A percentile compares a stretch with the other conserved stretches of the same genome.
phyloP scores from a whole-genome alignment of 495 filamentous ascomycete species.

The Neurospora sp. region DNA sequence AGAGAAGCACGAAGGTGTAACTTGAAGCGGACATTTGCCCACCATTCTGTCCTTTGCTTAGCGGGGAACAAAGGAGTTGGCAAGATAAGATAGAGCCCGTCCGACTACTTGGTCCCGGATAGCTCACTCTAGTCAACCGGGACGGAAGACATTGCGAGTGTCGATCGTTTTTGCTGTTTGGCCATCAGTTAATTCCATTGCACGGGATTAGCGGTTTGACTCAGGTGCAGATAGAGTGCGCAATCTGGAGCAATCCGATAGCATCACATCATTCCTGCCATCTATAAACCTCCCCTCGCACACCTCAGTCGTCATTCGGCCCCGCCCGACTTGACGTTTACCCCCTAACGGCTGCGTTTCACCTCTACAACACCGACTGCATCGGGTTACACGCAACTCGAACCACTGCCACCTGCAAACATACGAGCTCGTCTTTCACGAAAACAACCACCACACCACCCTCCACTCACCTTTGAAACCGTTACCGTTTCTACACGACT shows the following conservation, averaged over 20 bases:
- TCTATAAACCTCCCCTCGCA: slow-evolving; percentile 1
- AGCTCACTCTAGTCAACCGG: neutral
- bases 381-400: slow-evolving; percentile 9
- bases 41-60: neutral
- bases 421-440: slow-evolving; percentile 13
- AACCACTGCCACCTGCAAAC: slow-evolving; percentile 18
- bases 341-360: slow-evolving; percentile 14
- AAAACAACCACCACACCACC: neutral
- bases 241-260: neutral
- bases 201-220: neutral
- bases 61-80: neutral
- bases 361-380: slow-evolving; percentile 8
- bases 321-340: slow-evolving; percentile 5
- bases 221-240: neutral
- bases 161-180: neutral
- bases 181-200: neutral
- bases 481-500: neutral
- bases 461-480: neutral
- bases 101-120: neutral
- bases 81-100: neutral
- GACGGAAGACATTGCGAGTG: neutral
- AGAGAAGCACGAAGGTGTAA: neutral
- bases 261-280: neutral
- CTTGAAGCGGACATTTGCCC: neutral
- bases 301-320: slow-evolving; percentile 16